phyloP scores from a whole-genome alignment of 2,329 filamentous ascomycete species.

The Chaetomiaceae sp. region DNA sequence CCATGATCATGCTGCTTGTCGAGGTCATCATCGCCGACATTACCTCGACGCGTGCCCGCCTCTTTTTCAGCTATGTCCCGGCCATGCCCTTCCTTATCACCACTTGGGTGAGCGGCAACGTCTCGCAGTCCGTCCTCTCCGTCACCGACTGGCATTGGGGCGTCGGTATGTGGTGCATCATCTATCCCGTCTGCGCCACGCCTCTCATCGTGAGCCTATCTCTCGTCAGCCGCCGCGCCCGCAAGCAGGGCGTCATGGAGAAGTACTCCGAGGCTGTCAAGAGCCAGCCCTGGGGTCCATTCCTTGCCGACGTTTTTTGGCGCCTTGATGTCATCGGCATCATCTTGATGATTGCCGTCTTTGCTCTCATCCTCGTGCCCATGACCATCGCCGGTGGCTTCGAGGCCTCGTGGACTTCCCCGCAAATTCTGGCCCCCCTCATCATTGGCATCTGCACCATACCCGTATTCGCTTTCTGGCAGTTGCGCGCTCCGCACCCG shows the following conservation, averaged over 20 bases:
- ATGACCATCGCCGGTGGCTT: constrained; percentile 44
- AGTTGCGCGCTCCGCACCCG: constrained; percentile 46
- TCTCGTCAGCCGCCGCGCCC: constrained; percentile 49
- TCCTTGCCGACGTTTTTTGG: constrained; percentile 43
- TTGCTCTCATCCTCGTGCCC: constrained; percentile 43
- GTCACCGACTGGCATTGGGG: constrained; percentile 57
- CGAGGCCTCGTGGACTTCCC: constrained; percentile 35
- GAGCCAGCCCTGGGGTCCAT: constrained; percentile 31
- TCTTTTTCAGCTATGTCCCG: constrained; percentile 62
- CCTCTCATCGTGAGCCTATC: constrained; percentile 52
- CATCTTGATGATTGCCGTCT: constrained; percentile 43
- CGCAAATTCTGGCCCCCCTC: constrained; percentile 41
- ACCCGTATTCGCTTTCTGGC: constrained; percentile 49
- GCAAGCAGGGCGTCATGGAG: constrained; percentile 44
- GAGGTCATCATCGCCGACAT: constrained; percentile 63
- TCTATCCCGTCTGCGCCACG: constrained; percentile 54
- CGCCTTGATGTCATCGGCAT: constrained; percentile 43
- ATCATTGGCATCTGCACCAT: constrained; percentile 44
- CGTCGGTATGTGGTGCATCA: constrained; percentile 61
- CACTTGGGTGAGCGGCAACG: constrained; percentile 59
- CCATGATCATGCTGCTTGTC: constrained; percentile 55
- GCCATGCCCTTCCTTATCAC: constrained; percentile 58
- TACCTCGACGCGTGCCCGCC: constrained; percentile 57
- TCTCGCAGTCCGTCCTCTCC: constrained; percentile 46
- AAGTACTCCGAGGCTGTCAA: constrained; percentile 34